Conservation (phyloP, 192 early-diverging fungal species). For the Backusella mclennaniae region DNA sequence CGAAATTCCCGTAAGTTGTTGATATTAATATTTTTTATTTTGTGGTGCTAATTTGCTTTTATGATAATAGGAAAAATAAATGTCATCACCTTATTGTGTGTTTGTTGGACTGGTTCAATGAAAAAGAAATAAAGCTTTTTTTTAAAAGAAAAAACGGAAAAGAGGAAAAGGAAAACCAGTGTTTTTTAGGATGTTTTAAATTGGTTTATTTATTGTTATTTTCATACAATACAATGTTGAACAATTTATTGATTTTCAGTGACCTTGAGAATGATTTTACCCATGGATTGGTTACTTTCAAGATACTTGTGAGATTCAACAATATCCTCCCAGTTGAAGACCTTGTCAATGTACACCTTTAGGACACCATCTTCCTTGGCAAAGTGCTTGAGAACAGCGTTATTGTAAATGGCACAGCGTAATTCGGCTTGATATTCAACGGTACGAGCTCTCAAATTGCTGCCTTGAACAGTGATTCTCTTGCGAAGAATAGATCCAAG, state of each 20-base stretch:
- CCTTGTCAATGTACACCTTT: constrained; percentile 53
- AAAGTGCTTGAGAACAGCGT: constrained; percentile 49
- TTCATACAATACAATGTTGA: constrained; percentile 1
- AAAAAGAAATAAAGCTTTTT: constrained; percentile 15
- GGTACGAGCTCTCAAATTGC: constrained; percentile 63
- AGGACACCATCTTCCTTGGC: constrained; percentile 41
- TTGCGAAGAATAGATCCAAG: constrained; percentile 58
- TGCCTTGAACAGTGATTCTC: constrained; percentile 62
- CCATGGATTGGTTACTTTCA: constrained; percentile 61
- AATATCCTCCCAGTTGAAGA: constrained; percentile 69
- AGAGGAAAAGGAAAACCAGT: neutral
- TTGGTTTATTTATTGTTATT: neutral
- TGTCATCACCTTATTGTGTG: constrained; percentile 3
- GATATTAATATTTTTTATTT: neutral
- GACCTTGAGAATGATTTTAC: constrained; percentile 60
- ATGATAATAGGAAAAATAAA: constrained; percentile 28
- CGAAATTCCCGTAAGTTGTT: constrained; percentile 54
- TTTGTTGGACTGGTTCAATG: constrained; percentile 15
- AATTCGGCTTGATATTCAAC: constrained; percentile 63
- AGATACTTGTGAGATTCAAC: constrained; percentile 62
- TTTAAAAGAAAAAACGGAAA: neutral
- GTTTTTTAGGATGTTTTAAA: neutral
- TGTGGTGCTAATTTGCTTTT: constrained; percentile 3
- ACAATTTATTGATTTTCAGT: neutral
- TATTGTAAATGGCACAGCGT: constrained; percentile 42